A percentile compares a stretch with the other conserved stretches of the same genome.
Conservation (phyloP, 306 rosid genomes). For the Trifolium fragiferum region DNA sequence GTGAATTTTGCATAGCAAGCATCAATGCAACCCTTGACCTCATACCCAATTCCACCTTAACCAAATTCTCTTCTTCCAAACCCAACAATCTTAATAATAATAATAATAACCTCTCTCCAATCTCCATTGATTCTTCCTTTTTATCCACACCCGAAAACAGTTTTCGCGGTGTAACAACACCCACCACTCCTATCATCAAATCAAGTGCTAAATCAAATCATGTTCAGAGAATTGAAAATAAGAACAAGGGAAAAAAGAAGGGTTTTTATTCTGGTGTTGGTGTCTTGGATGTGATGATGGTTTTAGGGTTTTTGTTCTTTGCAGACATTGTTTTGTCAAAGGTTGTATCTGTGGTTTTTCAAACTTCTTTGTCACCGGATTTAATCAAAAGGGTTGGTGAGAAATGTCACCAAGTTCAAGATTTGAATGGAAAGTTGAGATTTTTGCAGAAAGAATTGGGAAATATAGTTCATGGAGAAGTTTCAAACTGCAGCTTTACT, state of each 20-base stretch:
- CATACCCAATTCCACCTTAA: conserved; percentile 72
- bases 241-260: conserved; percentile 17
- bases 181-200: conserved; percentile 42
- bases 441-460: conserved; percentile 66
- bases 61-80: conserved; percentile 59
- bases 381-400: conserved; percentile 53
- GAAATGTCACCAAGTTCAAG: conserved; percentile 51
- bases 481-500: conserved; percentile 68
- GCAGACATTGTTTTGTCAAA: conserved; percentile 47
- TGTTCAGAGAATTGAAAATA: conserved; percentile 22
- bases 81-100: conserved; percentile 44
- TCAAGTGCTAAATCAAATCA: conserved; percentile 45
- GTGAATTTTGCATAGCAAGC: conserved; percentile 79
- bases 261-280: conserved; percentile 28
- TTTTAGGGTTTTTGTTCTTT: conserved; percentile 52
- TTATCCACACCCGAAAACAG: conserved; percentile 58
- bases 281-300: conserved; percentile 28
- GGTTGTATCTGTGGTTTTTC: conserved; percentile 47
- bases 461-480: conserved; percentile 47
- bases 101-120: conserved; percentile 46
- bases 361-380: conserved; percentile 53
- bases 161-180: background rate
- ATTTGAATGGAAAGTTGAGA: conserved; percentile 70
- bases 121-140: conserved; percentile 62
- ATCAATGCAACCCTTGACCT: conserved; percentile 90